Evolutionary conservation across 768 basidiomycete genomes (phyloP), one percentile per base, ranked within the genome.

Genomic region (Trametes cingulata): DNA sequence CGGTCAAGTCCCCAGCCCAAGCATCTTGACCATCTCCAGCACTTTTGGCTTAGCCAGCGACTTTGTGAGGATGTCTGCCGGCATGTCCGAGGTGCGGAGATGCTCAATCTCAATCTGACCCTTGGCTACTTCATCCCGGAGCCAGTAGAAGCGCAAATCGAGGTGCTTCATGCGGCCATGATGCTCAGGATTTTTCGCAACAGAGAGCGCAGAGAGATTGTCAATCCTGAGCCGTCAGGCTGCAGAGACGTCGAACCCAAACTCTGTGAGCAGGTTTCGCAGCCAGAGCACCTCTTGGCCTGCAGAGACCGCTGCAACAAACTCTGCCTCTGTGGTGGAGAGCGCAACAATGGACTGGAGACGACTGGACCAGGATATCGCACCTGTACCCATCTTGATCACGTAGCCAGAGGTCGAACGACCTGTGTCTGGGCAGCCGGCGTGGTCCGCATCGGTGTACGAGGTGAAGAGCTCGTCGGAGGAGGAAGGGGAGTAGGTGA

Each of bases 301-400:
- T 61, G 75, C 72, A 41, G 69, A 60, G 1, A 66, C 65, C 2
- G 72, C 71, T 10, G 77, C 70, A 39, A 78, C 72, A 62, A 73
- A 78, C 61, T 80, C 75, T 25, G 76, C 74, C 63, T 80, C 78
- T 1, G 73, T 75, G 29, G 78, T 33, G 29, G 29, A 33, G 29
- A 33, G 29, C 10, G 29, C 69, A n/a, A 80, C 75, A 40, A 74
- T 64, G 0, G 67, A 13, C 67, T 83, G 82, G 20, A 73, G 67
- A 40, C 71, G 69, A 27, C 72, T 75, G 8, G 41, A 54, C 79
- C 79, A 82, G 20, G 59, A 67, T 17, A 82, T 67, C 1, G 73
- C 69, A 9, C 75, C 76, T 5, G 64, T 66, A 9, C 65, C 74
- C 41, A 79, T 67, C 40, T 65, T 71, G 64, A 79, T 67, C 13